Percentiles rank a stretch among this genome's conserved stretches.
phyloP scores from a whole-genome alignment of 179 eudicot genomes.

The Beta macrorhiza region DNA sequence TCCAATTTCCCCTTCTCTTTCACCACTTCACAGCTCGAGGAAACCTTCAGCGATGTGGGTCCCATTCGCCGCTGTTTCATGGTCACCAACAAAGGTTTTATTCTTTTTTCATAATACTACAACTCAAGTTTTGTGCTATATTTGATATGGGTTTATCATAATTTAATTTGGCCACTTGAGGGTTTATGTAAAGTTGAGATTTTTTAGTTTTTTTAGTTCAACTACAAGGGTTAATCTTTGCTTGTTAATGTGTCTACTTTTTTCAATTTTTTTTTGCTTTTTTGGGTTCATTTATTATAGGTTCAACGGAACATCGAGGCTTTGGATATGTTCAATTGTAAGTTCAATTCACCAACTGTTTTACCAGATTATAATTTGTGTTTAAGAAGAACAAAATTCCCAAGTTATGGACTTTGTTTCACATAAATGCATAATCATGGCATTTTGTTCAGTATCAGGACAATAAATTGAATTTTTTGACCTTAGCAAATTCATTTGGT shows the following conservation, averaged over 20 bases:
- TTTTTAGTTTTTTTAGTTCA: background rate
- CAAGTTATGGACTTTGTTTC: background rate
- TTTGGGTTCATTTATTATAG: constrained; percentile 39
- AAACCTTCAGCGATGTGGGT: too few species aligned
- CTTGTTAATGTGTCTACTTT: constrained; percentile 4
- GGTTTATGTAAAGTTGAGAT: background rate
- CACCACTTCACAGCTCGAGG: too few species aligned
- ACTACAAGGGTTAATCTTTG: background rate
- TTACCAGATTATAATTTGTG: background rate
- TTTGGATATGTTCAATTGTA: constrained; percentile 91
- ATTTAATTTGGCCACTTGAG: background rate
- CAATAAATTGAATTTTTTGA: too few species aligned
- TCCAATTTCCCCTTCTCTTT: constrained; percentile 34
- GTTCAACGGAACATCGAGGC: constrained; percentile 77
- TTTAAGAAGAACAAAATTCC: background rate
- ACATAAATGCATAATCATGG: background rate
- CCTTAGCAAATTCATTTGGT: too few species aligned
- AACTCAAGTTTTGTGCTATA: constrained; percentile 1
- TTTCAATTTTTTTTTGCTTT: background rate
- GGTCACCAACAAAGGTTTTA: constrained; percentile 63
- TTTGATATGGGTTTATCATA: constrained; percentile 17
- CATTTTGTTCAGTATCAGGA: background rate
- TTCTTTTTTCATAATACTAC: background rate
- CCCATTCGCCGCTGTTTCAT: too few species aligned
- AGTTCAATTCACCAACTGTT: constrained; percentile 30